Percentiles rank a stretch among this genome's conserved stretches.
These are phyloP conservation scores for Diphasiastrum complanatum DNA, from an alignment of 83 land plant species.

Conservation along the genomic window DNA sequence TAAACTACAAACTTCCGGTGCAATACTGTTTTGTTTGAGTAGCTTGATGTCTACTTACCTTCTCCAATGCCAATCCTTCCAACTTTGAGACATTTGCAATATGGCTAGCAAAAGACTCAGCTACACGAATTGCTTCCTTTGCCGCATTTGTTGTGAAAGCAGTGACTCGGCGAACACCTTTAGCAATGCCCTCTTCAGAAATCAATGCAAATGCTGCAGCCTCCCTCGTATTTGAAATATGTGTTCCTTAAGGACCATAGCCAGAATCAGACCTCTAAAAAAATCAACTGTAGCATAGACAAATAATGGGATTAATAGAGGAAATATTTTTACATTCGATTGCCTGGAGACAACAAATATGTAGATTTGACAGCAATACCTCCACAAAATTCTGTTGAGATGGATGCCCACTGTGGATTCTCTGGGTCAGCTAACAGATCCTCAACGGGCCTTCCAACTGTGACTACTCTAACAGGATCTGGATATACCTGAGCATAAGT, in stretches of 20 bases:
- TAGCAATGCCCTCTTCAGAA: slow-evolving; percentile 91
- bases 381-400: slow-evolving; percentile 93
- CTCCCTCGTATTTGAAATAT: slow-evolving; percentile 80
- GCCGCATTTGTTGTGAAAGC: slow-evolving; percentile 77
- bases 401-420: slow-evolving; percentile 65
- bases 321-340: not conserved
- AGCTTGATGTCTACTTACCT: slow-evolving; percentile 37
- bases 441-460: slow-evolving; percentile 77
- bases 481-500: slow-evolving; percentile 68
- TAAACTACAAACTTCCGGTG: not conserved
- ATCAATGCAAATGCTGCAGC: slow-evolving; percentile 86
- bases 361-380: slow-evolving; percentile 35
- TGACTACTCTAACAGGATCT: slow-evolving; percentile 88
- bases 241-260: slow-evolving; percentile 51
- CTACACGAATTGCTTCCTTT: slow-evolving; percentile 53
- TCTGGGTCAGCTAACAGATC: slow-evolving; percentile 79
- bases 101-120: slow-evolving; percentile 40
- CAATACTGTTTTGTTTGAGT: not conserved
- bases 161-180: slow-evolving; percentile 76
- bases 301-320: not conserved
- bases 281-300: not conserved
- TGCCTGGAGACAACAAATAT: not conserved
- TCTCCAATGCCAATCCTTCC: slow-evolving; percentile 51
- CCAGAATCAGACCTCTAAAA: not conserved
- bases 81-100: slow-evolving; percentile 50